These are phyloP conservation scores for Brassica cretica DNA, from an alignment of 345 rosid genomes.

Conservation along the genomic window DNA sequence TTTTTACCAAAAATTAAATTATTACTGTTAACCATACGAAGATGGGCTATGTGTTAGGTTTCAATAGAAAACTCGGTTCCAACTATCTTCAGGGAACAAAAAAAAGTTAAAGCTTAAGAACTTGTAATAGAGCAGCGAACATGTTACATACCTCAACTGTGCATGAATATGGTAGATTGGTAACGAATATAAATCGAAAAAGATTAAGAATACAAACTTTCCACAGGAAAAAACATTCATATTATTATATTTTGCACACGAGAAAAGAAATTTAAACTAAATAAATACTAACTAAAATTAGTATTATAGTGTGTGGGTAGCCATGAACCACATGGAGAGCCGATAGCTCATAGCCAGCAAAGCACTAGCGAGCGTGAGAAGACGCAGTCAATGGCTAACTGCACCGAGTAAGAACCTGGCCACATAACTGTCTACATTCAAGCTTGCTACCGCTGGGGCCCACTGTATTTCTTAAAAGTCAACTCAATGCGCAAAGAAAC, in stretches of 20 bases:
- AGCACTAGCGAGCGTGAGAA: conserved; percentile 10
- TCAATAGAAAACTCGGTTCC: too few relatives aligned
- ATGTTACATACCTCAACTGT: too few relatives aligned
- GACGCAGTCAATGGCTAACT: conserved; percentile 5
- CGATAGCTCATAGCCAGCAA: conserved; percentile 17
- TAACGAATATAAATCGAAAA: too few relatives aligned
- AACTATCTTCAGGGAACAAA: too few relatives aligned
- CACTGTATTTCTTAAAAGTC: conserved; percentile 14
- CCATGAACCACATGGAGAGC: background rate
- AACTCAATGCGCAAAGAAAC: background rate
- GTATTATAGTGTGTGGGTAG: background rate
- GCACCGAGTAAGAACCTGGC: conserved; percentile 9
- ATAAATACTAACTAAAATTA: too few relatives aligned
- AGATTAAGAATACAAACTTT: too few relatives aligned
- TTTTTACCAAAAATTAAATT: too few relatives aligned
- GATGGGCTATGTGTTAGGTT: too few relatives aligned
- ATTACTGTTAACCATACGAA: too few relatives aligned
- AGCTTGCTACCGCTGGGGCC: background rate
- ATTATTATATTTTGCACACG: too few relatives aligned
- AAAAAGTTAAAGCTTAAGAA: background rate
- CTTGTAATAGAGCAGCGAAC: background rate
- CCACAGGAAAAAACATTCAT: too few relatives aligned
- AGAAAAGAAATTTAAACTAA: background rate
- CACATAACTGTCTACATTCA: background rate
- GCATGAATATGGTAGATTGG: too few relatives aligned